phyloP scores from a whole-genome alignment of 306 rosid genomes.

The Benincasa hispida region DNA sequence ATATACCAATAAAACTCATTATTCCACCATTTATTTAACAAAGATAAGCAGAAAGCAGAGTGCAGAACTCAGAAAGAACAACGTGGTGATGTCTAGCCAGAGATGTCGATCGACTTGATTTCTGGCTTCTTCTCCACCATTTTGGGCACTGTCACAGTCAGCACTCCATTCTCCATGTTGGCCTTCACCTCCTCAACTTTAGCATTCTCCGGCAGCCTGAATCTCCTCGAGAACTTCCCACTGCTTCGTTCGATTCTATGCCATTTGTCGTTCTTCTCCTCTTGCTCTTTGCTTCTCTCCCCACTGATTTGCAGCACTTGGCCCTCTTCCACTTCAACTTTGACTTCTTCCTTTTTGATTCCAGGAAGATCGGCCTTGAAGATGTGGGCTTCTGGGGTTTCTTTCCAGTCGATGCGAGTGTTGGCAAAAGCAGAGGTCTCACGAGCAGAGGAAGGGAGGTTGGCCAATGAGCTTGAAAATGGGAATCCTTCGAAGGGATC shows the following conservation, averaged over 20 bases:
- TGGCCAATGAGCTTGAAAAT: background rate
- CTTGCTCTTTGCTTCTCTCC: conserved; percentile 16
- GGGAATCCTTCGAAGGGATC: conserved; percentile 15
- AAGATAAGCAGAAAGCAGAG: background rate
- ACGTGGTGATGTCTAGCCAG: background rate
- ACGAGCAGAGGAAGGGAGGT: background rate
- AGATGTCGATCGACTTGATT: conserved; percentile 13
- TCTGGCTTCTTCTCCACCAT: conserved; percentile 13
- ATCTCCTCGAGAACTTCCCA: conserved; percentile 27
- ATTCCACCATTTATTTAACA: background rate
- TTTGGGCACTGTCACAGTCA: conserved; percentile 20
- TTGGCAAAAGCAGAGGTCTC: conserved; percentile 9
- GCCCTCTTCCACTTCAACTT: conserved; percentile 21
- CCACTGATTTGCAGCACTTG: conserved; percentile 22
- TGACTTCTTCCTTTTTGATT: conserved; percentile 20
- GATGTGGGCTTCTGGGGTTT: conserved; percentile 20
- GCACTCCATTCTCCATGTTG: conserved; percentile 19
- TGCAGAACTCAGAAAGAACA: background rate
- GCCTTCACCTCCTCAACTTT: conserved; percentile 19
- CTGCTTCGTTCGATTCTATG: conserved; percentile 25
- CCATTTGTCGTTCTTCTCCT: conserved; percentile 25
- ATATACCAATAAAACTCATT: too few relatives aligned
- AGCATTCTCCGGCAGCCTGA: conserved; percentile 21
- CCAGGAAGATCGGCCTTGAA: conserved; percentile 29
- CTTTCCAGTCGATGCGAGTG: background rate